phyloP scores from a whole-genome alignment of 305 asterid species.

The Solanum hybrid region DNA sequence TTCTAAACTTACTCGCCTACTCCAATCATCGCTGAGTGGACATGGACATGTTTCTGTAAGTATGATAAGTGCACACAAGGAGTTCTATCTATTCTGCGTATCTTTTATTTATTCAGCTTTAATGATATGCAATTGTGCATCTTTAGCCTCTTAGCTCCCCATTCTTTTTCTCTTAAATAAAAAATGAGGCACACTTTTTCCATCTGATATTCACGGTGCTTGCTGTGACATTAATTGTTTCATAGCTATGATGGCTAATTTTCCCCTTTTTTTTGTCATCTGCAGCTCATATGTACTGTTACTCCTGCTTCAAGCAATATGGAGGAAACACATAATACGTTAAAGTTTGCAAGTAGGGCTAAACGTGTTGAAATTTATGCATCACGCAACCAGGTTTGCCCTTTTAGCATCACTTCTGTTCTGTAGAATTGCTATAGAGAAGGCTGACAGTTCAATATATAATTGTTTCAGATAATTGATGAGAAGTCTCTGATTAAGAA shows the following conservation, averaged over 20 bases:
- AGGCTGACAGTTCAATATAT: not conserved
- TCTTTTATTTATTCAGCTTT: not conserved
- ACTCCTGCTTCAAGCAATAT: conserved; percentile 98
- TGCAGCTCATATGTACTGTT: conserved; percentile 94
- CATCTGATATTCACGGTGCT: not conserved
- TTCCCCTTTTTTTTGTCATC: conserved; percentile 8
- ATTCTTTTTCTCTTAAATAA: not conserved
- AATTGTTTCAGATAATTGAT: conserved; percentile 76
- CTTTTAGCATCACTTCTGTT: not conserved
- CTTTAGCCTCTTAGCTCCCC: not conserved
- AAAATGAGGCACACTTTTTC: not conserved
- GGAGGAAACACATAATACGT: conserved; percentile 98
- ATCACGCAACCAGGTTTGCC: conserved; percentile 79
- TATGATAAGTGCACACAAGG: not conserved
- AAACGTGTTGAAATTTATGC: conserved; percentile 91
- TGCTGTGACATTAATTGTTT: not conserved
- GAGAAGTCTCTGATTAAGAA: conserved; percentile 97
- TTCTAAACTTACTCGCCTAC: conserved; percentile 74
- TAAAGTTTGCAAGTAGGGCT: conserved; percentile 98
- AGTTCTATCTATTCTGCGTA: not conserved
- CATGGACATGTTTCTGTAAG: conserved; percentile 98
- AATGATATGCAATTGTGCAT: not conserved
- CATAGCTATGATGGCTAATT: not conserved
- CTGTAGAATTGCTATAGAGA: conserved; percentile 1
- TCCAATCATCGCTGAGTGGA: conserved; percentile 83